These are phyloP conservation scores for Penicillium fimorum DNA, from an alignment of 495 filamentous ascomycete species.

Conservation along the genomic window DNA sequence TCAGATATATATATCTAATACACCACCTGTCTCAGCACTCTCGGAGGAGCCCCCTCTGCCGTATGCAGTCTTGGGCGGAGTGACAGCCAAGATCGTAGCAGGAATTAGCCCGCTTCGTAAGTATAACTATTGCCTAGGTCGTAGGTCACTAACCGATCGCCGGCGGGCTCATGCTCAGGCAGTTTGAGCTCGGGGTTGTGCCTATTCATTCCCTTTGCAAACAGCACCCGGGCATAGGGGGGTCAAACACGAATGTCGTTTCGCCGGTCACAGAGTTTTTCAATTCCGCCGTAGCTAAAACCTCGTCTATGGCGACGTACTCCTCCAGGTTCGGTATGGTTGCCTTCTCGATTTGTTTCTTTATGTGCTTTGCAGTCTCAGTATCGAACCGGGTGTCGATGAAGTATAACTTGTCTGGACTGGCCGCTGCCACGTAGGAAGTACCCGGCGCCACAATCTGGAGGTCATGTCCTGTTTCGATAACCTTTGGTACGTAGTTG, in stretches of 20 bases:
- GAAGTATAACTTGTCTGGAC: constrained; percentile 17
- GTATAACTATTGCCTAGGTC: constrained; percentile 1
- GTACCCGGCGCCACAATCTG: constrained; percentile 21
- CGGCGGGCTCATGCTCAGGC: constrained; percentile 17
- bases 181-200: constrained; percentile 16
- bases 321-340: constrained; percentile 6
- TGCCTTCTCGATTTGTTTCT: constrained; percentile 19
- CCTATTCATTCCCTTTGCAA: constrained; percentile 18
- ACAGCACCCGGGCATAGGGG: constrained; percentile 15
- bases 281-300: constrained; percentile 14
- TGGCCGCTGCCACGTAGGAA: constrained; percentile 16
- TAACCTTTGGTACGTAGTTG: constrained; percentile 16
- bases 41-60: too few relatives aligned
- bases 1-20: too few relatives aligned
- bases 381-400: constrained; percentile 21
- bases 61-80: neutral
- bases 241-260: constrained; percentile 22
- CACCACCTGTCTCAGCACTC: too few relatives aligned
- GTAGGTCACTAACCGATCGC: constrained; percentile 19
- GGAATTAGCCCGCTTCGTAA: neutral
- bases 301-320: constrained; percentile 18
- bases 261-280: constrained; percentile 14
- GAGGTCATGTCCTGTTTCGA: constrained; percentile 12
- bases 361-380: constrained; percentile 18
- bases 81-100: neutral